phyloP scores from a whole-genome alignment of 2,329 filamentous ascomycete species.

The Mycosphaerella arachidis region DNA sequence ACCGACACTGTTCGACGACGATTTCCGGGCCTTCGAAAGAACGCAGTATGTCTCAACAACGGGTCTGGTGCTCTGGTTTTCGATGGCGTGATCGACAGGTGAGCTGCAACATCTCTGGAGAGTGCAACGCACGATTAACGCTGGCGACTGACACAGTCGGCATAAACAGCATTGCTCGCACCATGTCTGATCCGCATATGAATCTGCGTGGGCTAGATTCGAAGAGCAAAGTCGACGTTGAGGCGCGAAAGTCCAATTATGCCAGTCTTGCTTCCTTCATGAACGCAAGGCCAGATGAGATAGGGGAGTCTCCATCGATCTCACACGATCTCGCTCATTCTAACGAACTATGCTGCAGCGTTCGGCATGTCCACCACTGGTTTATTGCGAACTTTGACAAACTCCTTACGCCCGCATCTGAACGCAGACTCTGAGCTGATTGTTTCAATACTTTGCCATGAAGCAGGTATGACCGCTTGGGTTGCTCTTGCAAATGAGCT shows the following conservation, averaged over 20 bases:
- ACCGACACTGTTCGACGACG: not conserved
- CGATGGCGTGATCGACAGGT: constrained; percentile 1
- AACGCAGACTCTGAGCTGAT: constrained; percentile 6
- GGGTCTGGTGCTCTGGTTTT: constrained; percentile 4
- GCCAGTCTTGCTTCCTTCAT: constrained; percentile 2
- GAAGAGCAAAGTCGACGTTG: constrained; percentile 3
- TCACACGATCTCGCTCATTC: not conserved
- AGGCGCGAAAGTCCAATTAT: not conserved
- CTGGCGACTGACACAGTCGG: not conserved
- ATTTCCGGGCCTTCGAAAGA: constrained; percentile 1
- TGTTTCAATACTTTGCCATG: constrained; percentile 3
- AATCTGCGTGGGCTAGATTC: constrained; percentile 3
- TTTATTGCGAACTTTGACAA: constrained; percentile 1
- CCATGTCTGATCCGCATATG: constrained; percentile 6
- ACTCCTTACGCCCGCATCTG: constrained; percentile 2
- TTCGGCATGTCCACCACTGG: constrained; percentile 5
- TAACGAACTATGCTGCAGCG: not conserved
- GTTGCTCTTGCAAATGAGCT: constrained; percentile 1
- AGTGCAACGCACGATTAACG: not conserved
- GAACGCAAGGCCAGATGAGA: constrained; percentile 3
- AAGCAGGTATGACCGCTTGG: constrained; percentile 5
- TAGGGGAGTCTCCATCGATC: not conserved
- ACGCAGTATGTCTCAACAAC: constrained; percentile 3
- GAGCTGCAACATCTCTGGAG: not conserved
- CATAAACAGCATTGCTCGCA: constrained; percentile 2